These are phyloP conservation scores for Fusarium staphyleae DNA, from an alignment of 2,329 filamentous ascomycete species.

Conservation along the genomic window DNA sequence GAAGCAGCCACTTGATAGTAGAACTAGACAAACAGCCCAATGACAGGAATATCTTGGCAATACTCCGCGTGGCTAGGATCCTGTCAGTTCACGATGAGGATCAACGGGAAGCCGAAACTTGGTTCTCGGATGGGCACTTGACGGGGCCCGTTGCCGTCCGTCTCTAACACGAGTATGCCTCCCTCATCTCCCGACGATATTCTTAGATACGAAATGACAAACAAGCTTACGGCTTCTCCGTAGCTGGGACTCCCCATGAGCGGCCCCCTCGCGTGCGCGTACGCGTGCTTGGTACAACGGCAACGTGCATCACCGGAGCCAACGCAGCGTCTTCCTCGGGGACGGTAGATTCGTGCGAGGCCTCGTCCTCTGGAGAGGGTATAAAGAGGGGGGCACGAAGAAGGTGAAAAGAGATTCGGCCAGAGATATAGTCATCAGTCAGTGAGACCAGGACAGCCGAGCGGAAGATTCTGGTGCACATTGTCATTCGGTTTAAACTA, in stretches of 20 bases:
- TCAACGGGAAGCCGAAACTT: conserved; percentile 28
- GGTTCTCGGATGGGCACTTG: conserved; percentile 11
- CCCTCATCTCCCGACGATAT: neutral
- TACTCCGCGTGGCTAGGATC: neutral
- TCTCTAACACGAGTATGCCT: too few species aligned
- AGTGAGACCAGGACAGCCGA: conserved; percentile 33
- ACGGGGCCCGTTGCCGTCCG: neutral
- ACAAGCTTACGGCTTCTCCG: neutral
- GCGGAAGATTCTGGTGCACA: conserved; percentile 11
- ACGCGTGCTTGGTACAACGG: conserved; percentile 33
- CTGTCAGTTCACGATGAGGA: too few species aligned
- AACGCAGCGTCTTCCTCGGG: conserved; percentile 2
- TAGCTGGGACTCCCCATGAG: neutral
- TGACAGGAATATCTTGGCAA: too few species aligned
- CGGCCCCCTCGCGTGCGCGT: conserved; percentile 11
- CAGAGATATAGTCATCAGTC: conserved; percentile 5
- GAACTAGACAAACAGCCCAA: neutral
- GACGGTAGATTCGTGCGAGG: conserved; percentile 30
- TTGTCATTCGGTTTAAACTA: conserved; percentile 38
- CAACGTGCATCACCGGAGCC: conserved; percentile 26
- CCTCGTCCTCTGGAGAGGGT: conserved; percentile 19
- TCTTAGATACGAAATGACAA: neutral
- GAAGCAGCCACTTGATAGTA: neutral
- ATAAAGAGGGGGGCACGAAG: conserved; percentile 38
- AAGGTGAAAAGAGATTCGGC: conserved; percentile 6